Conservation (phyloP, 2,329 filamentous ascomycete genomes). For the Xylaria sp. region DNA sequence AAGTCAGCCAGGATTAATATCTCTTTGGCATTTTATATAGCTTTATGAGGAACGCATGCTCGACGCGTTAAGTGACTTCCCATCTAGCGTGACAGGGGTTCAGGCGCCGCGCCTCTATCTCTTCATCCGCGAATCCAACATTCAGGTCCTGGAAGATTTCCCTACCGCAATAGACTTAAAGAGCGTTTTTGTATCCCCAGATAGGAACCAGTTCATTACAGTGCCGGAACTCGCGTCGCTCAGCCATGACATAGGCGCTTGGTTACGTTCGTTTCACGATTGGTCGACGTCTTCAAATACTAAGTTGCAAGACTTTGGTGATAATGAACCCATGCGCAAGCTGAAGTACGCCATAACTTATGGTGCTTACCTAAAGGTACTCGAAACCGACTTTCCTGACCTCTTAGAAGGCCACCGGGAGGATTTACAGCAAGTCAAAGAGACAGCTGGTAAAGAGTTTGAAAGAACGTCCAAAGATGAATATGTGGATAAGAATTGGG, state of each 20-base stretch:
- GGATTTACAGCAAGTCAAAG: constrained; percentile 47
- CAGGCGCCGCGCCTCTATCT: constrained; percentile 43
- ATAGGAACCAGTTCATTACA: constrained; percentile 31
- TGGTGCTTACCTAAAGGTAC: constrained; percentile 48
- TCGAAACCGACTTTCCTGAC: constrained; percentile 49
- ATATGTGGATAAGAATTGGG: constrained; percentile 30
- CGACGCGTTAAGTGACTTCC: not conserved
- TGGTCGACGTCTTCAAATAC: constrained; percentile 46
- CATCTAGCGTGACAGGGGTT: not conserved
- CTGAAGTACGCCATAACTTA: constrained; percentile 56
- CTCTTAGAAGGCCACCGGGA: constrained; percentile 44
- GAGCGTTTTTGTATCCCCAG: constrained; percentile 44
- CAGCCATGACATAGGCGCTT: constrained; percentile 47
- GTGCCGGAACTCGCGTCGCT: constrained; percentile 39
- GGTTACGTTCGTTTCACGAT: constrained; percentile 52
- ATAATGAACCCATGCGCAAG: constrained; percentile 51
- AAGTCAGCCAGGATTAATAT: not conserved
- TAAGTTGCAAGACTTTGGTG: constrained; percentile 31
- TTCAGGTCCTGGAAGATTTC: constrained; percentile 54
- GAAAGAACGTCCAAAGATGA: not conserved
- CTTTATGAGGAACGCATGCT: constrained; percentile 28
- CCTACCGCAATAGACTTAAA: constrained; percentile 51
- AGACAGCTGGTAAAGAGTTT: constrained; percentile 10
- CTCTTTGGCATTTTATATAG: not conserved
- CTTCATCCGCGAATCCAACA: constrained; percentile 49